Conservation (phyloP, 441 rosid species). For the Omphalea diandra region DNA sequence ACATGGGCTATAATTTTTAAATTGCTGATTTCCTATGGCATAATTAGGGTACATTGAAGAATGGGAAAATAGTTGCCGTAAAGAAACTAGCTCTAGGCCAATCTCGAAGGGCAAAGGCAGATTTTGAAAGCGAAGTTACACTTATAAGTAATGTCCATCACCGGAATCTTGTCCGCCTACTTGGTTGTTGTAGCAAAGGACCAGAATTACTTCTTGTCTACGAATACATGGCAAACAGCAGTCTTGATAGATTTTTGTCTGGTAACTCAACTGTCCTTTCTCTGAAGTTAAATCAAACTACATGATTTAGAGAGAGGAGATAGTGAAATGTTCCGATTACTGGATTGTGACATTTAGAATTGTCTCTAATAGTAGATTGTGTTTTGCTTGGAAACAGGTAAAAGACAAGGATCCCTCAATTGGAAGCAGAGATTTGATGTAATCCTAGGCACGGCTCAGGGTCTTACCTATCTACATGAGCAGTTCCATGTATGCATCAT, state of each 20-base stretch:
- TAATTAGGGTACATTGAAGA: constrained; percentile 42
- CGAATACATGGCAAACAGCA: constrained; percentile 50
- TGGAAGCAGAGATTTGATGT: constrained; percentile 51
- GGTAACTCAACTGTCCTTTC: constrained; percentile 37
- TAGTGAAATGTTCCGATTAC: not conserved
- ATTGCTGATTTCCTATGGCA: not conserved
- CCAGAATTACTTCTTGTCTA: constrained; percentile 43
- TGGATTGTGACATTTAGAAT: not conserved
- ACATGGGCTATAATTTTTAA: no score
- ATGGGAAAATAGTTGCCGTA: constrained; percentile 51
- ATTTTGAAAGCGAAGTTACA: constrained; percentile 40
- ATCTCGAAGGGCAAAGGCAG: constrained; percentile 23
- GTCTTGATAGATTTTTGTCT: constrained; percentile 40
- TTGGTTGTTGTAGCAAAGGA: constrained; percentile 46
- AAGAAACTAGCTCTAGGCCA: constrained; percentile 30
- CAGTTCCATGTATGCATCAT: constrained; percentile 49
- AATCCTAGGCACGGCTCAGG: constrained; percentile 51
- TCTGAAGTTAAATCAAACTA: no score
- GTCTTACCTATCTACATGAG: constrained; percentile 55
- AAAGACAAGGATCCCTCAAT: constrained; percentile 37
- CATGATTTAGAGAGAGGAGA: not conserved
- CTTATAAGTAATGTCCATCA: constrained; percentile 52
- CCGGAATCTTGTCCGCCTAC: constrained; percentile 49
- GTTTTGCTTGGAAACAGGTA: constrained; percentile 39
- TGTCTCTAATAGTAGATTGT: not conserved